A percentile compares a stretch with the other conserved stretches of the same genome.
These are phyloP conservation scores for Kazachstania viticola DNA, from an alignment of 805 yeast species.

Conservation along the genomic window DNA sequence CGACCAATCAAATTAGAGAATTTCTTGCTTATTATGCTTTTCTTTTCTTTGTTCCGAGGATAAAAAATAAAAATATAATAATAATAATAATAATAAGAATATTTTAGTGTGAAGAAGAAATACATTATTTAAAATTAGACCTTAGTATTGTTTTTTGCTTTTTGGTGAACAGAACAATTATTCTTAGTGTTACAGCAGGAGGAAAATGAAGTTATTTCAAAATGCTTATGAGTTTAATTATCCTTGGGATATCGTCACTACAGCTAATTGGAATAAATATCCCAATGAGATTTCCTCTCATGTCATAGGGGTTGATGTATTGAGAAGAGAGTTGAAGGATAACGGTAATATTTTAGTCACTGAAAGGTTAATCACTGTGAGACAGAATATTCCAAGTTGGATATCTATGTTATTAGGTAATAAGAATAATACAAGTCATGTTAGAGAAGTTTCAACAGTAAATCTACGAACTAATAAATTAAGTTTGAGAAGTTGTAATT, in stretches of 20 bases:
- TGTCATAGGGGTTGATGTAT: slow-evolving; percentile 85
- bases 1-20: neutral
- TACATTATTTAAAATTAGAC: neutral
- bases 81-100: no score
- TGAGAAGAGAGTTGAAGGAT: slow-evolving; percentile 56
- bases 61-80: no score
- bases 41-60: no score
- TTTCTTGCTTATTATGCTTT: neutral
- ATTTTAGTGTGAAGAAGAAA: neutral
- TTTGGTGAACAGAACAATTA: no score
- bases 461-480: slow-evolving; percentile 54
- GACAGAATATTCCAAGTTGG: slow-evolving; percentile 83
- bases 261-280: slow-evolving; percentile 93
- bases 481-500: slow-evolving; percentile 73
- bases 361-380: slow-evolving; percentile 80
- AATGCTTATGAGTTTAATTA: slow-evolving; percentile 62
- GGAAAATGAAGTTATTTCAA: slow-evolving; percentile 78
- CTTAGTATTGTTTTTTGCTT: no score
- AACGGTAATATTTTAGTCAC: slow-evolving; percentile 49
- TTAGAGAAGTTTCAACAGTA: slow-evolving; percentile 80
- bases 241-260: slow-evolving; percentile 89
- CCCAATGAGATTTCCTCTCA: slow-evolving; percentile 92
- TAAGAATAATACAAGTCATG: slow-evolving; percentile 54
- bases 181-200: no score
- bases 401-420: slow-evolving; percentile 67